Conservation (phyloP, 805 yeast species). For the Starmerella tilneyi region DNA sequence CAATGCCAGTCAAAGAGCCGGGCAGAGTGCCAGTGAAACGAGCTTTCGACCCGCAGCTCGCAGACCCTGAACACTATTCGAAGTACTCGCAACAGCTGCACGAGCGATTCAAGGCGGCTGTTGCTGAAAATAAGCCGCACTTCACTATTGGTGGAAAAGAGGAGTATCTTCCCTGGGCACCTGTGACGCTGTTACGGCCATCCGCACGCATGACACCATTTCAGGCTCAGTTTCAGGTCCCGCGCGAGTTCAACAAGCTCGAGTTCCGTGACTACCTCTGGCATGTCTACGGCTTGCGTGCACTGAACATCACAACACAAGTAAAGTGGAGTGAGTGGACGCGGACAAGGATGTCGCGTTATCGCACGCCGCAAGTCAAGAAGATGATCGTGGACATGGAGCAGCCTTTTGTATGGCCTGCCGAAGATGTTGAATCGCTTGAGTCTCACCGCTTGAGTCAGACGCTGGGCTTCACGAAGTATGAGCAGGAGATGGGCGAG, state of each 20-base stretch:
- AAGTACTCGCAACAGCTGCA: constrained; percentile 22
- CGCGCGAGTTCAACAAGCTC: constrained; percentile 83
- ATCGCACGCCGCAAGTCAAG: constrained; percentile 70
- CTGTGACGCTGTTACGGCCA: constrained; percentile 71
- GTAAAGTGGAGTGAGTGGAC: constrained; percentile 61
- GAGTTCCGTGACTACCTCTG: constrained; percentile 89
- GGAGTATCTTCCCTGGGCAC: constrained; percentile 75
- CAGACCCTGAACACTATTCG: constrained; percentile 24
- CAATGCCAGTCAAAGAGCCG: constrained; percentile 6
- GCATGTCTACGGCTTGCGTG: constrained; percentile 82
- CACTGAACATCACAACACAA: constrained; percentile 78
- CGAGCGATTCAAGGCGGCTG: constrained; percentile 10
- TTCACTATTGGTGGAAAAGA: constrained; percentile 69
- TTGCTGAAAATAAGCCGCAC: constrained; percentile 51
- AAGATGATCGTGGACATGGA: constrained; percentile 96
- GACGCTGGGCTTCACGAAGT: constrained; percentile 32
- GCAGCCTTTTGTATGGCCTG: constrained; percentile 95
- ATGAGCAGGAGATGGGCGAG: constrained; percentile 42
- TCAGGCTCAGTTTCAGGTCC: constrained; percentile 93
- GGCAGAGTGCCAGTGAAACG: constrained; percentile 13
- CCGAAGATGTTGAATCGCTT: constrained; percentile 36
- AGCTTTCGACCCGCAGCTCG: constrained; percentile 11
- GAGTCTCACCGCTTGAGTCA: constrained; percentile 22
- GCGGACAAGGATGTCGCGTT: constrained; percentile 57
- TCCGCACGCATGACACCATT: constrained; percentile 95